phyloP scores from a whole-genome alignment of 352 stramenopile species.

The Ochromonadaceae sp. region DNA sequence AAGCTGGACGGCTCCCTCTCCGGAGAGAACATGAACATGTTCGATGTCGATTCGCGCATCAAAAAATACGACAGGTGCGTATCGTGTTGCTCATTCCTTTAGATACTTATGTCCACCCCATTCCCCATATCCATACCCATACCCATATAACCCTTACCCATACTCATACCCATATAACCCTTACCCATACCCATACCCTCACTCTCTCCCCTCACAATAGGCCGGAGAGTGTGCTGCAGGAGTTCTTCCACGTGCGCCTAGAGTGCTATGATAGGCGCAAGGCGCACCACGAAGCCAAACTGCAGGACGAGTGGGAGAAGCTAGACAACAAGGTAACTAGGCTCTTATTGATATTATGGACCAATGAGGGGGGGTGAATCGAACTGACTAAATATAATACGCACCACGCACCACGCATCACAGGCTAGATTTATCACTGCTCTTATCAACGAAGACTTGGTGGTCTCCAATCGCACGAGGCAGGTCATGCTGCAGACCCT shows the following conservation, averaged over 20 bases:
- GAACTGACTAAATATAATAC: too few relatives aligned
- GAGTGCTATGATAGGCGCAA: slow-evolving; percentile 42
- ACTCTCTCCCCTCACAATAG: too few relatives aligned
- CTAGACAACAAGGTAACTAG: slow-evolving; percentile 31
- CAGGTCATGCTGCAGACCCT: slow-evolving; percentile 54
- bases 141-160: too few relatives aligned
- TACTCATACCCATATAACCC: too few relatives aligned
- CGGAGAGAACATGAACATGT: slow-evolving; percentile 94
- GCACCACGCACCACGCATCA: too few relatives aligned
- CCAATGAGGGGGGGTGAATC: too few relatives aligned
- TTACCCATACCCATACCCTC: too few relatives aligned
- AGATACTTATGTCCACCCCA: too few relatives aligned
- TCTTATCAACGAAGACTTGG: slow-evolving; percentile 74
- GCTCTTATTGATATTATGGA: not conserved
- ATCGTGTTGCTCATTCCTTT: too few relatives aligned
- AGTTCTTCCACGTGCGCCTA: slow-evolving; percentile 15
- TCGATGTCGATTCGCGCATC: slow-evolving; percentile 73
- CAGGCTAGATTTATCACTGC: slow-evolving; percentile 90
- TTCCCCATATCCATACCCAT: too few relatives aligned
- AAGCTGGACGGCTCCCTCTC: slow-evolving; percentile 82
- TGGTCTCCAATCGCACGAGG: slow-evolving; percentile 64
- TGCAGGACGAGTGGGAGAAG: slow-evolving; percentile 30
- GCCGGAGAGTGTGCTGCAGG: not conserved
- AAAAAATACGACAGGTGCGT: slow-evolving; percentile 77
- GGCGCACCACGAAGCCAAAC: slow-evolving; percentile 42